Evolutionary conservation across 2,329 filamentous ascomycete genomes (phyloP), one percentile per base, ranked within the genome.

Genomic region (Fusarium zealandicum): DNA sequence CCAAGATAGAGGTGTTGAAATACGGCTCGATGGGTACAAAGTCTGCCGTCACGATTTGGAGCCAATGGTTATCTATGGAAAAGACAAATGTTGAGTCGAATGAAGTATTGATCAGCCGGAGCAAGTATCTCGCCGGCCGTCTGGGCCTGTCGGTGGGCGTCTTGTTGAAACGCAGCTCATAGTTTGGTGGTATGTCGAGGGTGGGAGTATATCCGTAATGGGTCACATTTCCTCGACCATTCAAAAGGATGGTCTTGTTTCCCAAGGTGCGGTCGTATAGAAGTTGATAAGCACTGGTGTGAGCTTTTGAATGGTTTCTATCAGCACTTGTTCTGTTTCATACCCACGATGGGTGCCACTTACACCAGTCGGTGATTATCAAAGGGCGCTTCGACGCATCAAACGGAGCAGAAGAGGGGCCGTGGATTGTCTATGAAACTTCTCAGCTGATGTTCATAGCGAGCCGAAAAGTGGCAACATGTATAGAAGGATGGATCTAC

Each of bases 11-110:
- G 0, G 59, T 46, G 11, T 50, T 54, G 16, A 49, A 55, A 6
- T 66, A 65, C 0, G 64, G 64, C 3, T 61, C 46, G 2, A 66
- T 59, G 0, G 64, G 64, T 0, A 65, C 61, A 6, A 66, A 66
- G 10, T 66, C 64, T 2, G 59, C 20, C 0, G 61, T 32, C 3
- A 63, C 51, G 3, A 66, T 44, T 1, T 58, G 54, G 2, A 66
- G 51, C 42, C 54, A 56, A n/a, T 66, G 64, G 3, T 65, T 63
- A 7, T 67, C 64, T 3, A 66, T 66, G 1, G 56, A 63, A 2
- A 66, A 66, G 27, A 66, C 47, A 33, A 62, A 61, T 0, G 61
- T 63, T 1, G 63, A 49, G n/a, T 66, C 63, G 1, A 66, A 57
- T 0, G 63, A 66, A 0, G 64, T 66, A 4, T 66, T 66, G 37